Conservation (phyloP, 2,329 filamentous ascomycete genomes). For the Aureobasidium mangrovei region DNA sequence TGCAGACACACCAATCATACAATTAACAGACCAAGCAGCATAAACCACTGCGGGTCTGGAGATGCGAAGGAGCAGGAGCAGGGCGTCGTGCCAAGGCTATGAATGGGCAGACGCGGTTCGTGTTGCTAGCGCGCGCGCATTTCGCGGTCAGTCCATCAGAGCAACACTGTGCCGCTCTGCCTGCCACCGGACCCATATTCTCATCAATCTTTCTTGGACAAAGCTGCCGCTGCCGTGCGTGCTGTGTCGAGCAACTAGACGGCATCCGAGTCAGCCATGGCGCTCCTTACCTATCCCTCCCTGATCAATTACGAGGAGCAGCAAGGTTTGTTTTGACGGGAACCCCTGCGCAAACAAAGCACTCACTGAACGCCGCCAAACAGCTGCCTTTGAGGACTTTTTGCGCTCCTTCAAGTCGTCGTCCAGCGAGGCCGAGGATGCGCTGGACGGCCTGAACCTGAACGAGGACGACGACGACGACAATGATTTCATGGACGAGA, state of each 20-base stretch:
- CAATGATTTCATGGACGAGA: conserved; percentile 84
- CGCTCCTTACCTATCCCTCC: conserved; percentile 69
- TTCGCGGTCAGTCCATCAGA: no score
- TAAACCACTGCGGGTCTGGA: no score
- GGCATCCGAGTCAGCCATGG: conserved; percentile 49
- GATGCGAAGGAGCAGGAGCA: no score
- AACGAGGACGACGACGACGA: conserved; percentile 82
- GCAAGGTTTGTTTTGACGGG: conserved; percentile 51
- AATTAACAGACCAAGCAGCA: no score
- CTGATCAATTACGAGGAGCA: conserved; percentile 84
- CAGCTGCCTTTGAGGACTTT: conserved; percentile 80
- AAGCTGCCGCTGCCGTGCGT: neutral
- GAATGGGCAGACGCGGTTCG: neutral
- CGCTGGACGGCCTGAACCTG: conserved; percentile 75
- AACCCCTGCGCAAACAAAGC: conserved; percentile 15
- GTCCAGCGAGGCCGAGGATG: conserved; percentile 63
- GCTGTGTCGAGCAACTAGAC: conserved; percentile 1
- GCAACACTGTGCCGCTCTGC: neutral
- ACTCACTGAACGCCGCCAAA: conserved; percentile 29
- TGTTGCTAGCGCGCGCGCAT: neutral
- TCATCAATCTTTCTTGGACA: conserved; percentile 1
- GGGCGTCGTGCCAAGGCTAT: neutral
- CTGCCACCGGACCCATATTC: conserved; percentile 9
- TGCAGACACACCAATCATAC: no score
- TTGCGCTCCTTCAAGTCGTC: conserved; percentile 80